Base-by-base conservation (phyloP, 192 early-diverging fungal genomes). In the Funneliformis geosporum region DNA sequence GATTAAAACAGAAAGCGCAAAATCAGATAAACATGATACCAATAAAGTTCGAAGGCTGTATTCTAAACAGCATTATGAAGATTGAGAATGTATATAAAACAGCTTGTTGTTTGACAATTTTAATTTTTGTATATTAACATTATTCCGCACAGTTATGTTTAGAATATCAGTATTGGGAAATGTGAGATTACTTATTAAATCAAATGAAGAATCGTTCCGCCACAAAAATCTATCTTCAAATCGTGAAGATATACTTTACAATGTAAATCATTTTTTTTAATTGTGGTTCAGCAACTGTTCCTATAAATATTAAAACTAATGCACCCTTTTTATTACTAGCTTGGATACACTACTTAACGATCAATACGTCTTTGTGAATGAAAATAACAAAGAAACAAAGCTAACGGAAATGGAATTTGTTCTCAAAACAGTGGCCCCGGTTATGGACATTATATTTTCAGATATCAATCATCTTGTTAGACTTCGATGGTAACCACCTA, bases 401-500 rank as follows among this genome's bases (percentile, higher is more conserved):
- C 23, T 72, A 8, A 70, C 44, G 12, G 76, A 78, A 0, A 68
- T 78, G 60, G 64, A 69, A 16, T 78, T 18, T 78, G 76, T 28
- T 21, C n/a, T 69, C 0, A 78, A 78, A 18, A 66, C 21, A 43
- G 50, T 69, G 18, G 76, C 42, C 25, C 76, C 64, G 0, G 25
- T 69, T 0, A 25, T 78, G 28, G 43, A 78, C 28, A 68, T 69
- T 16, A 14, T 78, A 28, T 78, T 78, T 38, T 40, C 62, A 27
- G 76, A 78, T 39, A 7, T 78, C 9, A 43, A n/a, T 25, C 12
- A 78, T 73, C 14, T 78, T 9, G 4, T 78, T 0, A n/a, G 42
- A 9, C 76, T 78, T 7, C 60, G 46, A 70, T 78, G 76, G 76
- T 78, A 66, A 77, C 1, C 23, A 40, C 47, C 50, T 43, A 27